Evolutionary conservation across 768 basidiomycete species (phyloP).

Genomic region (Pisolithus marmoratus): DNA sequence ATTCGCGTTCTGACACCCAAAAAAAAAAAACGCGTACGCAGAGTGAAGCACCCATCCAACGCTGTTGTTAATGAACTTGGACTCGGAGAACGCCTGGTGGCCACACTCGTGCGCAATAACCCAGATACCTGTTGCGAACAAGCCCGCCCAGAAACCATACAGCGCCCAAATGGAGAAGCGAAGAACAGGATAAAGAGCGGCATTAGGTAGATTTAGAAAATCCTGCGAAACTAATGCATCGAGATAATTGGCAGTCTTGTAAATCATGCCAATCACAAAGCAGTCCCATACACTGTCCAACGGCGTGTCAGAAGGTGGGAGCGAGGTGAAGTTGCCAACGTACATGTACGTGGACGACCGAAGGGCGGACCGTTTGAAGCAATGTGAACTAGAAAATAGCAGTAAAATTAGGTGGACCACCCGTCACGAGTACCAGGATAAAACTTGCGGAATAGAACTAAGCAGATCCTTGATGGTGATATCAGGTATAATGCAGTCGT

Average conservation of each 20-base stretch:
- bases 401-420: neutral
- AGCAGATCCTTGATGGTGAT: conserved; percentile 85
- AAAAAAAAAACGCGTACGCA: conserved; percentile 43
- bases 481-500: conserved; percentile 67
- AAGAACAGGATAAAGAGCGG: conserved; percentile 55
- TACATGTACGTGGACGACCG: conserved; percentile 76
- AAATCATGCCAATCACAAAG: conserved; percentile 59
- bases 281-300: conserved; percentile 64
- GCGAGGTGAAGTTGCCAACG: conserved; percentile 16
- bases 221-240: conserved; percentile 58
- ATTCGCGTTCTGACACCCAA: neutral
- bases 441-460: conserved; percentile 71
- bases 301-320: conserved; percentile 8
- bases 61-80: conserved; percentile 84
- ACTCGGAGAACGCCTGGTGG: conserved; percentile 94
- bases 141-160: conserved; percentile 77
- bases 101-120: conserved; percentile 93
- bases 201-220: conserved; percentile 49
- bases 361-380: conserved; percentile 85
- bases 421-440: conserved; percentile 2
- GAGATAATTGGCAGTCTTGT: conserved; percentile 59
- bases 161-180: conserved; percentile 69
- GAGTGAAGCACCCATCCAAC: conserved; percentile 94
- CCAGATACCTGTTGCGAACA: conserved; percentile 92
- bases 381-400: conserved; percentile 54